Conservation (phyloP, 208 protist species). For the Crithidia brevicula region DNA sequence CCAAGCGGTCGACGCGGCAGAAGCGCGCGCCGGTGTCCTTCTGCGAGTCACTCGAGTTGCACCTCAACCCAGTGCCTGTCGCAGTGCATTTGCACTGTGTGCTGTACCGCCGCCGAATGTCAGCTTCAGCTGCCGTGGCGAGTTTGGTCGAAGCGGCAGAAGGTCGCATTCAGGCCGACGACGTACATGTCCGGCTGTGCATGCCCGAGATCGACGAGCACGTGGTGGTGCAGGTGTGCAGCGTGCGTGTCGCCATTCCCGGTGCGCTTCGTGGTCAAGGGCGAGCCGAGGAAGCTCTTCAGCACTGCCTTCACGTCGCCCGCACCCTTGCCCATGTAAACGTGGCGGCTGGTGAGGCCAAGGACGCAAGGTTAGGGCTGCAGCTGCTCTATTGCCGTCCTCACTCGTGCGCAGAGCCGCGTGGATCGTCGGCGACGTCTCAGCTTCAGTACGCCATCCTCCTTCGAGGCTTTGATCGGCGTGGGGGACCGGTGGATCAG, state of each 20-base stretch:
- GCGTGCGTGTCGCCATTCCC: slow-evolving; percentile 34
- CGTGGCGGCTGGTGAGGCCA: background rate
- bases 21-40: slow-evolving; percentile 3
- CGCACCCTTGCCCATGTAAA: slow-evolving; percentile 31
- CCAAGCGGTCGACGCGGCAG: background rate
- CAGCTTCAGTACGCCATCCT: slow-evolving; percentile 76
- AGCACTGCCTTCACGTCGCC: slow-evolving; percentile 38
- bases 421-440: background rate
- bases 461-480: slow-evolving; percentile 55
- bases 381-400: slow-evolving; percentile 30
- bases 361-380: slow-evolving; percentile 13
- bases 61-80: background rate
- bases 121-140: slow-evolving; percentile 38
- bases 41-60: slow-evolving; percentile 15
- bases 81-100: slow-evolving; percentile 67
- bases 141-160: slow-evolving; percentile 40
- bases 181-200: slow-evolving; percentile 9
- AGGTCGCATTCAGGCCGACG: slow-evolving; percentile 18
- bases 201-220: slow-evolving; percentile 32
- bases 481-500: slow-evolving; percentile 23
- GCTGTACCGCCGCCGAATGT: slow-evolving; percentile 55
- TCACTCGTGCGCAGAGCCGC: slow-evolving; percentile 14
- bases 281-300: slow-evolving; percentile 14
- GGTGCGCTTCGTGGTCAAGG: background rate
- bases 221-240: slow-evolving; percentile 65